phyloP scores from a whole-genome alignment of 371 early-diverging fungal species.

The Lichtheimia ornata region DNA sequence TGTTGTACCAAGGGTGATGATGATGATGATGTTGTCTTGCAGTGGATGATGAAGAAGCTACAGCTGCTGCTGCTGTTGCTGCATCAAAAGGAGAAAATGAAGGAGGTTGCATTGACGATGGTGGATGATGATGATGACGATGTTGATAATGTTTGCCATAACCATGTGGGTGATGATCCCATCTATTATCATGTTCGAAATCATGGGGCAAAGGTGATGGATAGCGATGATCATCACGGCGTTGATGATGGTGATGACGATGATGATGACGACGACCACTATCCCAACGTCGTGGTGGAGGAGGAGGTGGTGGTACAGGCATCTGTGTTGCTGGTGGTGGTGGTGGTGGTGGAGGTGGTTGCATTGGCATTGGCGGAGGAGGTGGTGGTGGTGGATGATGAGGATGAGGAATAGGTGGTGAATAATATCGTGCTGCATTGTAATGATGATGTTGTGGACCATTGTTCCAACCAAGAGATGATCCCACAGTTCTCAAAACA shows the following conservation, averaged over 20 bases:
- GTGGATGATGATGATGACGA: not conserved
- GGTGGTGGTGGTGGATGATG: slow-evolving; percentile 8
- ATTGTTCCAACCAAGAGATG: slow-evolving; percentile 5
- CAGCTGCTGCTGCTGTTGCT: not conserved
- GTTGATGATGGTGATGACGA: not conserved
- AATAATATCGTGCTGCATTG: slow-evolving; percentile 4
- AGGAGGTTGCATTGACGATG: not conserved
- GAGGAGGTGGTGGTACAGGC: not conserved
- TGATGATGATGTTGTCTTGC: not conserved
- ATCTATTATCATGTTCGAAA: slow-evolving; percentile 2
- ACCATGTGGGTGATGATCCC: not conserved
- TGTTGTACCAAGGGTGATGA: too few species aligned
- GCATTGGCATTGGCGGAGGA: not conserved
- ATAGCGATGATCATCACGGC: too few species aligned
- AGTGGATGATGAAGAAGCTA: not conserved
- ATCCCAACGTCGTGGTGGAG: not conserved
- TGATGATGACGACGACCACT: not conserved
- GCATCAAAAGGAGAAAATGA: not conserved
- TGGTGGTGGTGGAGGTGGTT: slow-evolving; percentile 10
- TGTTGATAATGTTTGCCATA: not conserved
- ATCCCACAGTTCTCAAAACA: slow-evolving; percentile 6
- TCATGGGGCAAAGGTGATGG: not conserved
- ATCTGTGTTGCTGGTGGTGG: slow-evolving; percentile 4
- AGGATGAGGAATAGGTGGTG: slow-evolving; percentile 7
- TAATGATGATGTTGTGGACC: slow-evolving; percentile 5